Percentiles rank a stretch among this genome's conserved stretches.
These are phyloP conservation scores for Excoecaria agallocha DNA, from an alignment of 345 rosid genomes.

Conservation along the genomic window DNA sequence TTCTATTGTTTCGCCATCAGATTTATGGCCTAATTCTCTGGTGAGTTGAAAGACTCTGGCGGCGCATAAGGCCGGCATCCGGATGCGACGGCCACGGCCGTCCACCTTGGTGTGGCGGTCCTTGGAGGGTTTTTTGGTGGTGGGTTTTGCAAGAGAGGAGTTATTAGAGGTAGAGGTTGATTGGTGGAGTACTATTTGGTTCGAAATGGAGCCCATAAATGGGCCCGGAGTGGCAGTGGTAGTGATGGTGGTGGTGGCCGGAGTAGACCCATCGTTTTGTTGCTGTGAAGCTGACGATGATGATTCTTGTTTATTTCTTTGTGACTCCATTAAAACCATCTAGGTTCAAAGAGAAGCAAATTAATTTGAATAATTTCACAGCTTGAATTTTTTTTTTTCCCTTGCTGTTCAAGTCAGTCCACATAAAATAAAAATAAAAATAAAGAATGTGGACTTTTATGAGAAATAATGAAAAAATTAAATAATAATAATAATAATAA, in stretches of 20 bases:
- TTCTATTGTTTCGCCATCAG: slow-evolving; percentile 83
- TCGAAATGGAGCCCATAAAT: slow-evolving; percentile 49
- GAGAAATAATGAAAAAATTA: no score
- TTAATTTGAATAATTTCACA: no score
- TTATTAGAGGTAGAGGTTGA: slow-evolving; percentile 22
- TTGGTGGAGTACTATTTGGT: slow-evolving; percentile 19
- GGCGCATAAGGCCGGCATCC: slow-evolving; percentile 85
- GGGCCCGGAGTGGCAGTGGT: slow-evolving; percentile 28
- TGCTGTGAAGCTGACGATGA: not conserved
- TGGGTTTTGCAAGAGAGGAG: slow-evolving; percentile 25
- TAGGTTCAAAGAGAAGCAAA: not conserved
- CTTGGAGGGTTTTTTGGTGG: slow-evolving; percentile 56
- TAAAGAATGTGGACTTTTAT: no score
- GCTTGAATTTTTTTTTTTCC: no score
- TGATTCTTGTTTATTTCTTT: slow-evolving; percentile 35
- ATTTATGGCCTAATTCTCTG: slow-evolving; percentile 70
- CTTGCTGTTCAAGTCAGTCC: no score
- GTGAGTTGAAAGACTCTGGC: slow-evolving; percentile 82
- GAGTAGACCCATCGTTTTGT: slow-evolving; percentile 32
- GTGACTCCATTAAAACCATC: slow-evolving; percentile 33
- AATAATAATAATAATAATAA: no score
- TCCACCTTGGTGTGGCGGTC: slow-evolving; percentile 87
- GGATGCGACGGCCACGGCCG: slow-evolving; percentile 80
- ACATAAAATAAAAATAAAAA: no score
- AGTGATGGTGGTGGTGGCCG: slow-evolving; percentile 15